These are phyloP conservation scores for Elaeis oleifera DNA, from an alignment of 202 grass and related monocot genomes.

Conservation along the genomic window DNA sequence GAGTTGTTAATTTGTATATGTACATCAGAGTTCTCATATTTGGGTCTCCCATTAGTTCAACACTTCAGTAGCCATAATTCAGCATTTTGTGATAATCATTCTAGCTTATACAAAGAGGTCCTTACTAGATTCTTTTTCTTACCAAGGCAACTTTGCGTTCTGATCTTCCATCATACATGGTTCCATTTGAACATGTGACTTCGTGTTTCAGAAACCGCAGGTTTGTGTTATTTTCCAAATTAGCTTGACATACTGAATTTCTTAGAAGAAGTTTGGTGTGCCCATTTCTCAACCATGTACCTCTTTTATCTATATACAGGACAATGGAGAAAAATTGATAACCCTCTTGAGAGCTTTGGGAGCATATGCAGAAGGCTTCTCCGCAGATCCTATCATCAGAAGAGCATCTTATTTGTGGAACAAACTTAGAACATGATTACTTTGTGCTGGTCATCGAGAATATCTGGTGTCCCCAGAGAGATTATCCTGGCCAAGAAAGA, in stretches of 20 bases:
- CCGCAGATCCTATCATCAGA: conserved; percentile 66
- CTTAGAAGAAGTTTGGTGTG: background rate
- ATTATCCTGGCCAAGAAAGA: too few species aligned
- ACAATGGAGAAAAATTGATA: conserved; percentile 74
- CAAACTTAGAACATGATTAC: conserved; percentile 40
- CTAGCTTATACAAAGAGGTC: too few species aligned
- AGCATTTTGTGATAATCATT: too few species aligned
- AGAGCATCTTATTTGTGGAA: conserved; percentile 73
- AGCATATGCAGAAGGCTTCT: conserved; percentile 94
- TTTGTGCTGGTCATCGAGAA: too few species aligned
- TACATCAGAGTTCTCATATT: too few species aligned
- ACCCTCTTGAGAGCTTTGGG: conserved; percentile 75
- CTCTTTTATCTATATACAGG: conserved; percentile 34
- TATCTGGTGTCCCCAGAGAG: too few species aligned
- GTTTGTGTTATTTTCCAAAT: conserved; percentile 18
- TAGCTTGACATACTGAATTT: background rate
- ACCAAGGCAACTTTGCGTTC: conserved; percentile 67
- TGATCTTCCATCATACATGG: conserved; percentile 89
- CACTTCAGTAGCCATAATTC: too few species aligned
- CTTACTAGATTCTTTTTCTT: too few species aligned
- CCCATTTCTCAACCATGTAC: conserved; percentile 6
- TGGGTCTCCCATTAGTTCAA: too few species aligned
- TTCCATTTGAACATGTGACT: conserved; percentile 69
- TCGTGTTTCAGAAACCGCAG: conserved; percentile 70
- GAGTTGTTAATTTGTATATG: too few species aligned